A percentile compares a stretch with the other conserved stretches of the same genome.
Conservation (phyloP, 345 rosid genomes). For the Carallia brachiata region DNA sequence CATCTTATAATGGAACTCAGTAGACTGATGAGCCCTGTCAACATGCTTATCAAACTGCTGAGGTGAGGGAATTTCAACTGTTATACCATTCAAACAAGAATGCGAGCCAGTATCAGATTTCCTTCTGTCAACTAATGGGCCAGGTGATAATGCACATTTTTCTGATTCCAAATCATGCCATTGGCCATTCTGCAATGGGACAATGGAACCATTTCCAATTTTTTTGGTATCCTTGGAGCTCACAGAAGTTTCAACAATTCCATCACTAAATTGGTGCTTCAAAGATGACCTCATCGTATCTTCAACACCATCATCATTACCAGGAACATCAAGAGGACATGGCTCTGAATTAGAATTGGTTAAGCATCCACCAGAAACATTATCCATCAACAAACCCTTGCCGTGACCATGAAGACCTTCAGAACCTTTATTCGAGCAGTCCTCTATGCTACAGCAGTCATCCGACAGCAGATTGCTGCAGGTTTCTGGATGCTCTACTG, state of each 20-base stretch:
- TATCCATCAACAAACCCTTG: constrained; percentile 16
- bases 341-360: constrained; percentile 21
- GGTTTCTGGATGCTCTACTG: constrained; percentile 32
- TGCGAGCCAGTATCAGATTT: constrained; percentile 33
- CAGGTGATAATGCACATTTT: constrained; percentile 11
- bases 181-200: constrained; percentile 30
- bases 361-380: constrained; percentile 19
- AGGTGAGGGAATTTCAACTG: constrained; percentile 57
- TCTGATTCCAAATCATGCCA: constrained; percentile 30
- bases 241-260: constrained; percentile 21
- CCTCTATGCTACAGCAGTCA: constrained; percentile 30
- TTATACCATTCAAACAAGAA: constrained; percentile 37
- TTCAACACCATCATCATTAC: constrained; percentile 10
- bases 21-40: constrained; percentile 38
- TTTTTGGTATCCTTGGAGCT: constrained; percentile 33
- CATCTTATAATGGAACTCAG: constrained; percentile 53
- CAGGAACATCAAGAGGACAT: constrained; percentile 17
- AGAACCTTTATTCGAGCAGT: constrained; percentile 25
- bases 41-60: constrained; percentile 37
- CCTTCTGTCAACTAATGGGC: constrained; percentile 32
- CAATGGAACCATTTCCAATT: constrained; percentile 23
- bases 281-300: constrained; percentile 14
- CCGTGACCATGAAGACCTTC: constrained; percentile 15
- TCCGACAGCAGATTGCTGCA: constrained; percentile 31
- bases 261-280: constrained; percentile 19